Base-by-base conservation (phyloP, 768 basidiomycete species). In the Exidia glandulosa region DNA sequence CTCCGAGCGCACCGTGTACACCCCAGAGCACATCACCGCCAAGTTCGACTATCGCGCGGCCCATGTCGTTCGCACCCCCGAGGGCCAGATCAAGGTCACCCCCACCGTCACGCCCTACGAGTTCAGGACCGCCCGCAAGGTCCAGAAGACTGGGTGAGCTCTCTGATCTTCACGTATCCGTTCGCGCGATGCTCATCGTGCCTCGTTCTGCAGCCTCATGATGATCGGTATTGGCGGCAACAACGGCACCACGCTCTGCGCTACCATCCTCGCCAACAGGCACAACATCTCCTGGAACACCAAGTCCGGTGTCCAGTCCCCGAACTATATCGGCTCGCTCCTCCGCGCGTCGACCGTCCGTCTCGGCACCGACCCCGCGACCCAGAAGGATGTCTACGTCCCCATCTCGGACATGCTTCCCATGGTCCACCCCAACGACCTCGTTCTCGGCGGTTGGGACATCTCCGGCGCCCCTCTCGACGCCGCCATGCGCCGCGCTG, bases 381-480 rank as follows among this genome's bases (percentile, higher is more conserved):
- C 85, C 2, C 88, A 88, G 66, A 90, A 92, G 75, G 96, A 98
- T 68, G 83, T 98, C 64, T 81, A 94, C 67, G 86, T 95, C 63
- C 96, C 96, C 19, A 76, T 98, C 68, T 89, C 86, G 10, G 94
- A 95, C 67, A 83, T 97, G 63, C 81, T 96, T 47, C 94, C 94
- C 55, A 96, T 95, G 91, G 93, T 94, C 55, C 94, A 98, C 75
- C 95, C 95, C 56, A 94, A 96, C 69, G 96, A 97, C 74, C 86
- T 97, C 68, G 90, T 96, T 65, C 83, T 98, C 63, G 92, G 96
- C 56, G 95, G 96, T 23, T 99, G 95, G 96, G 96, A 99, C 68
- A 98, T 99, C 68, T 96, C 94, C 47, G 81, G 86, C 47, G 47
- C 84, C 37, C 72, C 84, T 45, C 81, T 99, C 76, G 94, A 97